Conservation (phyloP, 305 asterid species). For the Fraxinus floribunda region DNA sequence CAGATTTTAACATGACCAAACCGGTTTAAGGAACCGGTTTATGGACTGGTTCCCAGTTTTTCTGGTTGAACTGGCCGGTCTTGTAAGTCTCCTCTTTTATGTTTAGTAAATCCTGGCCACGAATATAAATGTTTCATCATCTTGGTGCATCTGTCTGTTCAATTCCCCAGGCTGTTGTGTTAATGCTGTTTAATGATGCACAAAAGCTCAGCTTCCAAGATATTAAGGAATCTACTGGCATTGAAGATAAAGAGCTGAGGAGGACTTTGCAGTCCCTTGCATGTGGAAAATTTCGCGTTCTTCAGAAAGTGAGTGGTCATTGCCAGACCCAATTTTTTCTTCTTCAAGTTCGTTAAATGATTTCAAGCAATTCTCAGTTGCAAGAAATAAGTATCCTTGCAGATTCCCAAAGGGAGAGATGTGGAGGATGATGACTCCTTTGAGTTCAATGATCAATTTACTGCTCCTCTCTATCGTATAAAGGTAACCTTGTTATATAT, state of each 20-base stretch:
- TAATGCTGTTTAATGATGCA: slow-evolving; percentile 93
- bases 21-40: background rate
- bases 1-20: background rate
- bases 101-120: background rate
- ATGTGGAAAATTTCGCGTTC: slow-evolving; percentile 91
- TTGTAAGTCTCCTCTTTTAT: background rate
- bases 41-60: background rate
- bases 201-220: slow-evolving; percentile 85
- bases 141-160: slow-evolving; percentile 15
- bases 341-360: background rate
- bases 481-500: slow-evolving; percentile 44
- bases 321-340: background rate
- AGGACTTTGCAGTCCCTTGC: slow-evolving; percentile 98
- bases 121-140: background rate
- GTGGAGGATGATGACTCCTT: slow-evolving; percentile 81
- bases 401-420: slow-evolving; percentile 95
- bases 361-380: background rate
- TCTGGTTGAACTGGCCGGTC: background rate
- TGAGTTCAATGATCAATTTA: slow-evolving; percentile 22
- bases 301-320: slow-evolving; percentile 62
- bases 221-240: slow-evolving; percentile 79
- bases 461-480: slow-evolving; percentile 79
- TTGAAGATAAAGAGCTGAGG: slow-evolving; percentile 84
- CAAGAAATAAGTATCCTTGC: slow-evolving; percentile 29
- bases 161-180: slow-evolving; percentile 66